A percentile compares a stretch with the other conserved stretches of the same genome.
Evolutionary conservation across 1,139 yeast genomes (phyloP).

Genomic region (Pichia kudriavzevii): DNA sequence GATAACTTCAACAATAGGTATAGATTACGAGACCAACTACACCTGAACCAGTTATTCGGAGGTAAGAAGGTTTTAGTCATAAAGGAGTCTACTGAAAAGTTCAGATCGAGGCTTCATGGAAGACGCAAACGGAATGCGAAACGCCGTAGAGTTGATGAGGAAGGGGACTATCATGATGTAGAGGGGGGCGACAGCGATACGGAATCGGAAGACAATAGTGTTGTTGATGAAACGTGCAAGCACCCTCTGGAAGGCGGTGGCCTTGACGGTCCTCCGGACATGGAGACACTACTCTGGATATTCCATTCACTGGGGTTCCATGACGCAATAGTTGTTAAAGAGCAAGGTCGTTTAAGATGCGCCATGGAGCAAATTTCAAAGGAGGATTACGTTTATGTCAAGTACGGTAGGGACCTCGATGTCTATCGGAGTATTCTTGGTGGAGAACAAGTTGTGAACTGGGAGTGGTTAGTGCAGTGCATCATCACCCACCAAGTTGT

Average conservation of each 20-base stretch:
- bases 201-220: neutral
- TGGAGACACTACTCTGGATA: constrained; percentile 12
- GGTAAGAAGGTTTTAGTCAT: constrained; percentile 29
- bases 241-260: neutral
- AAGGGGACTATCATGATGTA: too few relatives aligned
- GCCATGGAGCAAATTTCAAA: neutral
- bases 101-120: neutral
- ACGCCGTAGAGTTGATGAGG: too few relatives aligned
- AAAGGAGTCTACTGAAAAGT: neutral
- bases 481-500: constrained; percentile 32
- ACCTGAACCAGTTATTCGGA: constrained; percentile 34
- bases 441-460: constrained; percentile 29
- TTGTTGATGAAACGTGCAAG: neutral
- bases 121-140: too few relatives aligned
- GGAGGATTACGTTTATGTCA: constrained; percentile 1
- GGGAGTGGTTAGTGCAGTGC: constrained; percentile 78
- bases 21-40: constrained; percentile 32
- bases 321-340: constrained; percentile 1
- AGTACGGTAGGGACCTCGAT: constrained; percentile 4
- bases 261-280: constrained; percentile 6
- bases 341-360: neutral
- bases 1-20: constrained; percentile 13
- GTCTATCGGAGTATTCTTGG: neutral
- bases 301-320: constrained; percentile 8
- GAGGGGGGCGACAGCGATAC: too few relatives aligned